Base-by-base conservation (phyloP, 2,329 filamentous ascomycete species). In the Cryoendolithus antarcticus region DNA sequence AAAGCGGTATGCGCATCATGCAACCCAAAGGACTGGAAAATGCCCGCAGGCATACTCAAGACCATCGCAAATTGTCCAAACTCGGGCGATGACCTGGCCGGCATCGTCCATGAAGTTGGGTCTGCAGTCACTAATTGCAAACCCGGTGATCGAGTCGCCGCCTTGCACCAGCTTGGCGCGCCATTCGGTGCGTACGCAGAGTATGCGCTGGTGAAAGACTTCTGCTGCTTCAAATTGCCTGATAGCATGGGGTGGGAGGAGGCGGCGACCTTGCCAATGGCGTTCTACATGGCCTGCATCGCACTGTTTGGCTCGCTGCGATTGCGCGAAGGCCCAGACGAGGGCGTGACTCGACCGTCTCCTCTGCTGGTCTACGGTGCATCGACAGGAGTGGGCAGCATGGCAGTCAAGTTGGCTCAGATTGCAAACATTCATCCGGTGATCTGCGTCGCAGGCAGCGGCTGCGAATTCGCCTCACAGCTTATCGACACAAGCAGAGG, bases 371-470 rank as follows among this genome's bases (percentile, higher is more conserved):
- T 74, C 33, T 71, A 71, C 46, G 69, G 67, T 15, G 71, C 65
- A 0, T 63, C 70, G 1, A 67, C 68, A 1, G 66, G 74, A 0
- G 74, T 80, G 1, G 76, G 76, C 6, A 58, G 69, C 4, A 79
- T 71, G 48, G 69, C 68, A 0, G 57, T 79, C 32, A 72, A 80
- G 52, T 61, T 80, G 9, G 73, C 73, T 7, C 50, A 47, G 4
- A 59, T 40, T 2, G 56, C 48, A 42, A 71, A 74, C 51, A 72
- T 80, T 43, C 73, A 78, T 53, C 77, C 76, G 0, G 57, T 80
- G 32, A 74, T 81, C 45, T 69, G 66, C 43, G 63, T 80, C 5
- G 74, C 75, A 0, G 76, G 76, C 5, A 60, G 62, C 2, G 70
- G 70, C 4, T 55, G 55, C 6, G 49, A 64, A 2, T 70, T 70